Base-by-base conservation (phyloP, 352 stramenopile species). In the Saprolegnia parasitica region DNA sequence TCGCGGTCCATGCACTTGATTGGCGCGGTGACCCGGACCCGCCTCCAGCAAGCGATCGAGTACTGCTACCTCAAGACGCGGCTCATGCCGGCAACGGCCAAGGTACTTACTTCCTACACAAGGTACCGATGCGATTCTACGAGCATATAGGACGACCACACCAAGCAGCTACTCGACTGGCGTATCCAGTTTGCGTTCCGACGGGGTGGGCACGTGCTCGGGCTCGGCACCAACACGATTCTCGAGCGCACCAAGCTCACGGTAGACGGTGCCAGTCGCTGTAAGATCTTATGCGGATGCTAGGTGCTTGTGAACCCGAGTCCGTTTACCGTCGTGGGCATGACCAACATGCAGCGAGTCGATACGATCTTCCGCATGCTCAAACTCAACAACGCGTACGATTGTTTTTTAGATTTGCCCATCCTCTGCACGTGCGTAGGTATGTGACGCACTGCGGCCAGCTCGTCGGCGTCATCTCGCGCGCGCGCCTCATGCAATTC, bases 301-400 rank as follows among this genome's bases (percentile, higher is more conserved):
- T 55, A 72, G 66, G 56, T 93, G 61, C 71, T 89, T 24, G 78
- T 93, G 56, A 77, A 93, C 52, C 82, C 86, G 66, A 89, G 83
- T 62, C 86, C 86, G 21, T 90, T 93, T 71, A 83, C 91, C 64
- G 47, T 93, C 16, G 89, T 93, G 79, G 82, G 89, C 73, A 91
- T 90, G 84, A 93, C 84, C 50, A 77, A 83, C 8, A 91, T 93
- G 83, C 83, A 81, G 54, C 82, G 82, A 23, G 86, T 96, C 29
- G 86, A 96, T 66, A 71, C 90, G 72, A 74, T 96, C 26, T 95
- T 96, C 74, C 83, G 88, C 46, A 94, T 95, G 84, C 83, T 96
- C 52, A 94, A 92, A 71, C 80, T 96, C 62, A 93, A 93, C 73
- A 90, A 94, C 72, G 84, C 86, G 32, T 96, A 93, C 72, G 29